phyloP scores from a whole-genome alignment of 352 stramenopile species.

The Phytophthora parvispora region DNA sequence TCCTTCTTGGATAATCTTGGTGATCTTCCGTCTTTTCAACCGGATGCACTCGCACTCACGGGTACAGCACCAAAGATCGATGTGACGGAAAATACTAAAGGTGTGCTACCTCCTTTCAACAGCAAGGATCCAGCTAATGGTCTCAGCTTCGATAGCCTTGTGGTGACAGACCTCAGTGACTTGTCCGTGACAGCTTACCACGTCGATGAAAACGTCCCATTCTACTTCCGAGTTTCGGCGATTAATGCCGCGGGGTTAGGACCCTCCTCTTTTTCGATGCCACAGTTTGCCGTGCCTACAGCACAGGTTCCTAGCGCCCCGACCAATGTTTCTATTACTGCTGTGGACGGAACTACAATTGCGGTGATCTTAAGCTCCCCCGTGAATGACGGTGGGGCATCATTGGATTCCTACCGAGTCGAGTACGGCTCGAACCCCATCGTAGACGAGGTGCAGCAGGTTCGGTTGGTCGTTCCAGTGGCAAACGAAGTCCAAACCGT shows the following conservation, averaged over 20 bases:
- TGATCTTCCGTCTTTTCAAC: constrained; percentile 76
- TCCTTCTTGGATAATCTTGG: constrained; percentile 95
- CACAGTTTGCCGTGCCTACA: constrained; percentile 89
- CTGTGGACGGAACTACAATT: constrained; percentile 92
- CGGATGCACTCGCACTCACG: constrained; percentile 89
- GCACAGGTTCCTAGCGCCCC: constrained; percentile 78
- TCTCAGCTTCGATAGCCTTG: constrained; percentile 87
- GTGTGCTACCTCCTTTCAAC: constrained; percentile 93
- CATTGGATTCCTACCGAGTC: constrained; percentile 92
- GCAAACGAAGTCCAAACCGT: constrained; percentile 80
- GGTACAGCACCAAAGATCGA: constrained; percentile 90
- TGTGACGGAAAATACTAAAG: constrained; percentile 79
- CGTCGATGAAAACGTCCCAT: constrained; percentile 95
- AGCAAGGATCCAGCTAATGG: constrained; percentile 85
- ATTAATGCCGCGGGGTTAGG: constrained; percentile 92
- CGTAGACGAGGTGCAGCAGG: constrained; percentile 82
- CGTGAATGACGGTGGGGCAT: constrained; percentile 85
- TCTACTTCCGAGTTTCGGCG: constrained; percentile 96
- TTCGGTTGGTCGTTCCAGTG: constrained; percentile 69
- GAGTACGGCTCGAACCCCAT: constrained; percentile 91
- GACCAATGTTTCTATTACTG: constrained; percentile 78
- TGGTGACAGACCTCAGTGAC: constrained; percentile 91
- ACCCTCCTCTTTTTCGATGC: constrained; percentile 67
- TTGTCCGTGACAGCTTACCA: constrained; percentile 84
- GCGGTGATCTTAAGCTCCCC: constrained; percentile 82